Base-by-base conservation (phyloP, 768 basidiomycete species). In the Termitomyces sp. region DNA sequence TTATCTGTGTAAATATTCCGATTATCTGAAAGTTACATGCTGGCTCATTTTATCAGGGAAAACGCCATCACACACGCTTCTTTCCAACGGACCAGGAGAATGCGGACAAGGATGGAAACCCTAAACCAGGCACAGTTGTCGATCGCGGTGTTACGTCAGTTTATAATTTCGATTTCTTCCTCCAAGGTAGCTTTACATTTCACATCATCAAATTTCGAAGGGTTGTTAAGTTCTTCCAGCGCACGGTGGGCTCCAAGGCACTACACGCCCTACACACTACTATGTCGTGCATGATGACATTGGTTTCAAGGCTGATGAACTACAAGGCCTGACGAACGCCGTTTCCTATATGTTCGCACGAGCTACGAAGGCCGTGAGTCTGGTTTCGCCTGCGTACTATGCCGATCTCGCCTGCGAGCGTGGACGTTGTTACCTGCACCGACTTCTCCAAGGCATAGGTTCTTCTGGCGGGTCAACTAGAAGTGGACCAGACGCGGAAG, bases 351-450 rank as follows among this genome's bases (percentile, higher is more conserved):
- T 89, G 69, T 95, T 91, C 65, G 89, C 88, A 5, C 86, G 93
- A 16, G 91, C 93, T 2, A 95, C 93, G 3, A 89, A 91, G 64
- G 88, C 91, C 0, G 93, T 95, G 53, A 91, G 89, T 67, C 78
- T 93, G 23, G 82, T 85, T 12, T 90, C 91, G 0, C 87, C 91
- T 0, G 91, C 91, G 0, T 91, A 91, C 69, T 92, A 91, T 63
- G 88, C 89, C 13, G 90, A 93, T 70, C 76, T 93, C 56, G 77
- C 79, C 6, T 82, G 82, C 60, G 82, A 83, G 64, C 72, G 82
- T 18, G 91, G 89, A 0, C 77, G 91, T 30, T 87, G 82, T 67
- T 93, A 91, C 66, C 66, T 93, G 20, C 86, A 91, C 67, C 83
- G 82, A n/a, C 80, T 91, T 28, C 71, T 93, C 60, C 82, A 80